phyloP scores from a whole-genome alignment of 345 rosid genomes.

The Lepidium africanum region DNA sequence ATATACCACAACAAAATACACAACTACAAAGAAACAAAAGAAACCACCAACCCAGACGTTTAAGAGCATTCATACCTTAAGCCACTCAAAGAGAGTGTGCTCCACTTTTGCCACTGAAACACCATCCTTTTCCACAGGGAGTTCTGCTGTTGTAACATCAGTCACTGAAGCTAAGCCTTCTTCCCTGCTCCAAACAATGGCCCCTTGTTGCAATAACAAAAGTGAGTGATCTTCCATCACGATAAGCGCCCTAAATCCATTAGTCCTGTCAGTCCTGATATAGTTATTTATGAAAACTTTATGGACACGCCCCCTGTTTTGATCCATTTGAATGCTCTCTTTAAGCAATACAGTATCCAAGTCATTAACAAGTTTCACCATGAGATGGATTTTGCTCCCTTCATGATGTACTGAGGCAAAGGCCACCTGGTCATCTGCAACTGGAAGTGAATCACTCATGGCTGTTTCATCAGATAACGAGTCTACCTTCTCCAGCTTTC shows the following conservation, averaged over 20 bases:
- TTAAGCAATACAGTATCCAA: conserved; percentile 64
- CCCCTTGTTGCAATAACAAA: conserved; percentile 85
- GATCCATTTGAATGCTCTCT: conserved; percentile 67
- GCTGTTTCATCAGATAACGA: conserved; percentile 48
- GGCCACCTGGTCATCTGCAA: conserved; percentile 57
- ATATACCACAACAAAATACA: not conserved
- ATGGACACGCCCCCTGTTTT: conserved; percentile 62
- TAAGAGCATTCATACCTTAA: conserved; percentile 47
- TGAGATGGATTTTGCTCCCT: conserved; percentile 53
- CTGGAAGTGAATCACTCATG: conserved; percentile 67
- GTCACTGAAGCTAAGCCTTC: conserved; percentile 87
- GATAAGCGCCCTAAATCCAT: conserved; percentile 95
- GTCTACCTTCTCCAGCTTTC: conserved; percentile 63
- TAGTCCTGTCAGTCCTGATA: conserved; percentile 78
- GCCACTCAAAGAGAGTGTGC: conserved; percentile 93
- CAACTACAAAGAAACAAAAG: not conserved
- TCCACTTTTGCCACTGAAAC: conserved; percentile 93
- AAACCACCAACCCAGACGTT: not conserved
- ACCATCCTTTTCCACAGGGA: conserved; percentile 80
- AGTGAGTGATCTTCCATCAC: conserved; percentile 99
- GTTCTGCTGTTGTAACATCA: conserved; percentile 81
- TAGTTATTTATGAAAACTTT: conserved; percentile 92
- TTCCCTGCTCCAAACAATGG: conserved; percentile 93
- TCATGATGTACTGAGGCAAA: conserved; percentile 65
- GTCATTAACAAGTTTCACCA: conserved; percentile 59